phyloP scores from a whole-genome alignment of 108 stramenopile genomes.

The Aurantiochytrium sp. region DNA sequence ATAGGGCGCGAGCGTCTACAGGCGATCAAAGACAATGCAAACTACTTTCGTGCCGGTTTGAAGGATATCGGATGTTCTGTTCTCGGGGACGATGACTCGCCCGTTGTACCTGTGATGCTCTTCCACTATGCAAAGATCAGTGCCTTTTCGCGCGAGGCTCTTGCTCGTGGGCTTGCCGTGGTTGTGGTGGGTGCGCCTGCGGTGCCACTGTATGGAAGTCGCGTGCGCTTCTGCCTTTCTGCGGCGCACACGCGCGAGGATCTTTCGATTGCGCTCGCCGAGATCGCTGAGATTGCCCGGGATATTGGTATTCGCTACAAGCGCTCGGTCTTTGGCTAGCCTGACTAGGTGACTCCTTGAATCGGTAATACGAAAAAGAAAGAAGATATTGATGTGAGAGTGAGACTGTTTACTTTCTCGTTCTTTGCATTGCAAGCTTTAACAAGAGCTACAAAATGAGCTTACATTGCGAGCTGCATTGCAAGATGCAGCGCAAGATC shows the following conservation, averaged over 20 bases:
- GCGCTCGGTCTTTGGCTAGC: not conserved
- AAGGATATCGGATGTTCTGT: constrained; percentile 87
- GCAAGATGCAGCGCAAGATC: too few relatives aligned
- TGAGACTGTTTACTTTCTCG: too few relatives aligned
- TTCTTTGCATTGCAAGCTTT: too few relatives aligned
- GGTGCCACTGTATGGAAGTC: constrained; percentile 70
- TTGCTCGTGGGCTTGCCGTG: constrained; percentile 86
- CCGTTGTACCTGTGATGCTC: constrained; percentile 93
- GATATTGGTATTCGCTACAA: not conserved
- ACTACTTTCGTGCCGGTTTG: constrained; percentile 84
- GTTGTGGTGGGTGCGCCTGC: constrained; percentile 98
- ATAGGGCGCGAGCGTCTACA: constrained; percentile 76
- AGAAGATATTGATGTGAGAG: too few relatives aligned
- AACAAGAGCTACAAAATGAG: too few relatives aligned
- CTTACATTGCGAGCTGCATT: too few relatives aligned
- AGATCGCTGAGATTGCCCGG: constrained; percentile 72
- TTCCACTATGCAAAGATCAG: constrained; percentile 94
- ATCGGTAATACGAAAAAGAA: too few relatives aligned
- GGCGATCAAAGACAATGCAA: constrained; percentile 86
- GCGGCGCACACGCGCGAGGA: constrained; percentile 89
- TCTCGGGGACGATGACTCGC: constrained; percentile 86
- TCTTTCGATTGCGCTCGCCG: constrained; percentile 67
- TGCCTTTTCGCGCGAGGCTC: constrained; percentile 92
- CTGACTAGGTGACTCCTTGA: too few relatives aligned
- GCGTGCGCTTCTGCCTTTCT: constrained; percentile 93